A percentile compares a stretch with the other conserved stretches of the same genome.
Evolutionary conservation across 768 basidiomycete species (phyloP).

Genomic region (Boletus rubescentipes): DNA sequence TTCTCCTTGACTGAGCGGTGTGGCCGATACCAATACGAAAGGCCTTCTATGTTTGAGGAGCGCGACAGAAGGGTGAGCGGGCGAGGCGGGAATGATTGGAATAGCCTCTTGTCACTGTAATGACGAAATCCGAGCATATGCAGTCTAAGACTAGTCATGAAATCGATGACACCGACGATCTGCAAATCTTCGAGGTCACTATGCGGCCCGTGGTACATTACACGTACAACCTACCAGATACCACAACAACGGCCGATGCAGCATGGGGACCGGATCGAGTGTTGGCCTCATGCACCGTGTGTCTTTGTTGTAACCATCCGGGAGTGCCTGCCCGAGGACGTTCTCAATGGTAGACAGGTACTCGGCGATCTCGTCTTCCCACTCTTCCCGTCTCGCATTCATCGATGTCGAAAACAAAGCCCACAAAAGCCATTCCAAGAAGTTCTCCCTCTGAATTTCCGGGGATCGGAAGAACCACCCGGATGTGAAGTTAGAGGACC

Average conservation of each 20-base stretch:
- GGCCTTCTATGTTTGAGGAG: constrained; percentile 31
- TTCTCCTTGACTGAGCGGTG: constrained; percentile 47
- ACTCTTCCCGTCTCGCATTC: constrained; percentile 33
- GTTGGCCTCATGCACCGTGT: constrained; percentile 50
- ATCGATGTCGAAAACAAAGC: constrained; percentile 50
- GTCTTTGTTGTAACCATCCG: constrained; percentile 38
- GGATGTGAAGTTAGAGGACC: constrained; percentile 32
- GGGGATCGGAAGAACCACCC: constrained; percentile 53
- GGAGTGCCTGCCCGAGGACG: constrained; percentile 40
- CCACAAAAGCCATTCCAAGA: constrained; percentile 65
- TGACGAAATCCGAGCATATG: constrained; percentile 51
- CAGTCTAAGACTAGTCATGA: constrained; percentile 40
- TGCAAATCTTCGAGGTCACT: constrained; percentile 21
- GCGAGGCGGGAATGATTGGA: constrained; percentile 54
- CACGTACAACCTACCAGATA: constrained; percentile 45
- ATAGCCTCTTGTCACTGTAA: constrained; percentile 38
- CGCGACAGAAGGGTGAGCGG: constrained; percentile 45
- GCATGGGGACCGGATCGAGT: constrained; percentile 53
- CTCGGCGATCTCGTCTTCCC: constrained; percentile 50
- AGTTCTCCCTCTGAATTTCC: constrained; percentile 45
- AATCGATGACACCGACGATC: constrained; percentile 56
- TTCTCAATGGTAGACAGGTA: constrained; percentile 46
- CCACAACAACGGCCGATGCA: constrained; percentile 65
- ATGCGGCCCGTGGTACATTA: neutral
- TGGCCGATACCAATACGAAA: constrained; percentile 50